A percentile compares a stretch with the other conserved stretches of the same genome.
These are phyloP conservation scores for Austroboletus eburneus DNA, from an alignment of 768 basidiomycete genomes.

Conservation along the genomic window DNA sequence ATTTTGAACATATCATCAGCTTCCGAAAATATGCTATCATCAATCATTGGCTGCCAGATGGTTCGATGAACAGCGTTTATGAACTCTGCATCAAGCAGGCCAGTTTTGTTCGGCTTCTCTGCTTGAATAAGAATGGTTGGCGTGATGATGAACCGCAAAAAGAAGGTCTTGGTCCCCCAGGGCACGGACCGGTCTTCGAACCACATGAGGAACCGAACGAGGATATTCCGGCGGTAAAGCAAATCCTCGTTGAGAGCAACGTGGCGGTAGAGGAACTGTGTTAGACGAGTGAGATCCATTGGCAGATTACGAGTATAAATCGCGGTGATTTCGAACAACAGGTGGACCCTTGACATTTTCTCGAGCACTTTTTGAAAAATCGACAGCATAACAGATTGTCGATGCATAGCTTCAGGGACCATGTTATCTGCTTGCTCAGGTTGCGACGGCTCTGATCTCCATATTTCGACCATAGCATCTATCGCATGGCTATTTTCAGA, in stretches of 20 bases:
- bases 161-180: conserved; percentile 74
- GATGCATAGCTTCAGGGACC: conserved; percentile 49
- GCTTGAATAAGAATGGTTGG: conserved; percentile 83
- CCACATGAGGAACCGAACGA: conserved; percentile 83
- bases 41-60: conserved; percentile 79
- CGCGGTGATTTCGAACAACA: conserved; percentile 84
- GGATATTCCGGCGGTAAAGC: conserved; percentile 72
- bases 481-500: conserved; percentile 61
- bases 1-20: conserved; percentile 86
- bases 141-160: conserved; percentile 80
- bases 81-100: conserved; percentile 68
- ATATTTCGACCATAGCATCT: conserved; percentile 67
- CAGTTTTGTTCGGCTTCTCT: conserved; percentile 47
- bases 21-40: conserved; percentile 45
- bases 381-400: conserved; percentile 62
- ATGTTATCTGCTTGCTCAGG: conserved; percentile 41
- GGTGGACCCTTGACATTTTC: conserved; percentile 72
- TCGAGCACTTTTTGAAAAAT: conserved; percentile 75
- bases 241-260: conserved; percentile 70
- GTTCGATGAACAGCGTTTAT: conserved; percentile 63
- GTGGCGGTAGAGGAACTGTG: conserved; percentile 83
- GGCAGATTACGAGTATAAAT: conserved; percentile 77
- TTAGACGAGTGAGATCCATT: conserved; percentile 73
- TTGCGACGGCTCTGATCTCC: conserved; percentile 52
- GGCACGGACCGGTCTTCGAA: conserved; percentile 62